Conservation (phyloP, 2,329 filamentous ascomycete genomes). For the Nothomitra cinnamomea region DNA sequence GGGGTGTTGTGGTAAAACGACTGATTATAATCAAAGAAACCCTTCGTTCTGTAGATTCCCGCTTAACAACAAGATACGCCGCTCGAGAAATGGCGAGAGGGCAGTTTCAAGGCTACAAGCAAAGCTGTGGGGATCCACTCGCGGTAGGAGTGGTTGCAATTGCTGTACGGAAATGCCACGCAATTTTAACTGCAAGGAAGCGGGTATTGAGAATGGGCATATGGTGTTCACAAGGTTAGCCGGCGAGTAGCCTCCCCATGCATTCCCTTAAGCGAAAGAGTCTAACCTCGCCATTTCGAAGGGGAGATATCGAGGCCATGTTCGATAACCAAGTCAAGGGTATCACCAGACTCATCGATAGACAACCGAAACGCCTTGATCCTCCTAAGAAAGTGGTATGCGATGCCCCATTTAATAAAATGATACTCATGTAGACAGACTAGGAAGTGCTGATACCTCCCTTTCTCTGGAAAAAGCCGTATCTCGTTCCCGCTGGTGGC, state of each 20-base stretch:
- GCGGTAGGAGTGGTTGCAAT: background rate
- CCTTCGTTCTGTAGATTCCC: background rate
- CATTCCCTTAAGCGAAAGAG: background rate
- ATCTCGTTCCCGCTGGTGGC: background rate
- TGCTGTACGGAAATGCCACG: background rate
- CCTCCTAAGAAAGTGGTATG: background rate
- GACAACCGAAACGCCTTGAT: background rate
- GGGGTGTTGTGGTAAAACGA: background rate
- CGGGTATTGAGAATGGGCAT: background rate
- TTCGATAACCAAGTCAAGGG: background rate
- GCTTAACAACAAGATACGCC: background rate
- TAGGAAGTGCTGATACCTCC: background rate
- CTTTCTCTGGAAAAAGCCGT: background rate
- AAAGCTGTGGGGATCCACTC: background rate
- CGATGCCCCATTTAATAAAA: background rate
- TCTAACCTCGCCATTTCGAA: background rate
- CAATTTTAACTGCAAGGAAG: background rate
- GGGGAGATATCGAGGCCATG: background rate
- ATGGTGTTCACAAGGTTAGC: background rate
- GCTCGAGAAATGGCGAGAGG: background rate
- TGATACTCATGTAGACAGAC: background rate
- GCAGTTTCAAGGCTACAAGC: background rate
- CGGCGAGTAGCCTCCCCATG: background rate
- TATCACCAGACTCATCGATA: background rate
- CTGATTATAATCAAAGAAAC: background rate